These are phyloP conservation scores for Aspergillus sp. DNA, from an alignment of 2,329 filamentous ascomycete species.

Conservation along the genomic window DNA sequence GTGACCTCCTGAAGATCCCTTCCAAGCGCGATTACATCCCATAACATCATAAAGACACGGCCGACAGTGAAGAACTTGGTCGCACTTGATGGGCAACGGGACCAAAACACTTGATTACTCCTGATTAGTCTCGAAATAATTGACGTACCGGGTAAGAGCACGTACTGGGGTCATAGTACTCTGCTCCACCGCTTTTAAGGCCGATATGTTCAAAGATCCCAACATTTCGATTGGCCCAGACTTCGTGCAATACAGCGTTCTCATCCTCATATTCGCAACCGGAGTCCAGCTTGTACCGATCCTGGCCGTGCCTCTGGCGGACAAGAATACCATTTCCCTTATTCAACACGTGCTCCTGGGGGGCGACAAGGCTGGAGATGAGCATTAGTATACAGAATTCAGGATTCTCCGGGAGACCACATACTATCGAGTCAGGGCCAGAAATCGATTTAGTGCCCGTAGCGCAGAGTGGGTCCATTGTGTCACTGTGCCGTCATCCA, in stretches of 20 bases:
- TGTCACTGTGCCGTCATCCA: neutral
- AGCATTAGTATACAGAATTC: neutral
- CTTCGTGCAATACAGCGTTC: neutral
- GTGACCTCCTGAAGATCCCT: neutral
- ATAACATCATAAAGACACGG: neutral
- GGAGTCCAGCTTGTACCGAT: neutral
- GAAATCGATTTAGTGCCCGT: neutral
- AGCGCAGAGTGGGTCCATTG: neutral
- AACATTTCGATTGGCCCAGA: neutral
- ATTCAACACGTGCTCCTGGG: neutral
- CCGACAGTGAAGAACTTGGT: neutral
- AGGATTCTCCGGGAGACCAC: neutral
- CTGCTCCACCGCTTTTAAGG: neutral
- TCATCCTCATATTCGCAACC: neutral
- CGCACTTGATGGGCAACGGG: neutral
- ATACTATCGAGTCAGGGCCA: neutral
- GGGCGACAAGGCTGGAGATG: neutral
- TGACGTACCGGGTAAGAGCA: neutral
- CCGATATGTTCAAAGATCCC: neutral
- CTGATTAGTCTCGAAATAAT: no score
- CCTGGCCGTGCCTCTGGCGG: neutral
- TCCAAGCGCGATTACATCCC: neutral
- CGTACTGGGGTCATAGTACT: neutral
- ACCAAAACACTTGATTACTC: neutral
- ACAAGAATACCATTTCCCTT: neutral